These are phyloP conservation scores for Exobasidium rhododendri DNA, from an alignment of 1,284 basidiomycete species.

Conservation along the genomic window DNA sequence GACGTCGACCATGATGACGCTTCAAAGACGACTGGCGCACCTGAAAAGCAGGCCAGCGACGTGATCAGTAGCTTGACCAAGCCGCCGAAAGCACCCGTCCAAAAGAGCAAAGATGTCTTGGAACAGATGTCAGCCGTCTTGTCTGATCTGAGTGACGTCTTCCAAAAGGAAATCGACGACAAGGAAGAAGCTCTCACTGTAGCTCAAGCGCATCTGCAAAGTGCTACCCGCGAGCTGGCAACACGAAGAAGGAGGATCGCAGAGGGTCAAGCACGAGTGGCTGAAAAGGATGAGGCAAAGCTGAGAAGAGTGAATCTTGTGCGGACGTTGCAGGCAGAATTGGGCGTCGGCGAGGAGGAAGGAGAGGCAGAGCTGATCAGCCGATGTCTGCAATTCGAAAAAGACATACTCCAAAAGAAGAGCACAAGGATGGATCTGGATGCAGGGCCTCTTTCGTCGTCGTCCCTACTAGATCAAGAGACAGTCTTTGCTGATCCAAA, in stretches of 20 bases:
- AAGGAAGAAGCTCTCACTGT: constrained; percentile 83
- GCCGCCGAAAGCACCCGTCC: constrained; percentile 62
- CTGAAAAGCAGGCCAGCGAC: constrained; percentile 46
- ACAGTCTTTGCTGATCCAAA: constrained; percentile 8
- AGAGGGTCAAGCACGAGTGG: constrained; percentile 38
- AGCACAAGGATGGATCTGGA: constrained; percentile 3
- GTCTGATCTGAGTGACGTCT: constrained; percentile 79
- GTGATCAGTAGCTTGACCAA: constrained; percentile 59
- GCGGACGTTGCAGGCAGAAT: not conserved
- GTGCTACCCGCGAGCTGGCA: constrained; percentile 82
- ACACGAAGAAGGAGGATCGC: constrained; percentile 67
- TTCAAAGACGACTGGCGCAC: constrained; percentile 9
- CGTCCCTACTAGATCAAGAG: constrained; percentile 4
- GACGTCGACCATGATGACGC: constrained; percentile 4
- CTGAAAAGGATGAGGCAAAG: constrained; percentile 41
- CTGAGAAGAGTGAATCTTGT: constrained; percentile 35
- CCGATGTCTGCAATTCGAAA: not conserved
- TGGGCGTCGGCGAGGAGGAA: not conserved
- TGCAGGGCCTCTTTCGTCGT: not conserved
- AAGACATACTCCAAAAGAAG: not conserved
- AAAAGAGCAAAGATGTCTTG: constrained; percentile 86
- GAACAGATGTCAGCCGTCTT: constrained; percentile 58
- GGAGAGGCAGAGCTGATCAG: constrained; percentile 1
- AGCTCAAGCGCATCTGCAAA: constrained; percentile 79
- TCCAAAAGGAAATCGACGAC: constrained; percentile 74